Percentiles rank a stretch among this genome's conserved stretches.
phyloP scores from a whole-genome alignment of 257 asterid genomes.

The Nicotiana benthamiana region DNA sequence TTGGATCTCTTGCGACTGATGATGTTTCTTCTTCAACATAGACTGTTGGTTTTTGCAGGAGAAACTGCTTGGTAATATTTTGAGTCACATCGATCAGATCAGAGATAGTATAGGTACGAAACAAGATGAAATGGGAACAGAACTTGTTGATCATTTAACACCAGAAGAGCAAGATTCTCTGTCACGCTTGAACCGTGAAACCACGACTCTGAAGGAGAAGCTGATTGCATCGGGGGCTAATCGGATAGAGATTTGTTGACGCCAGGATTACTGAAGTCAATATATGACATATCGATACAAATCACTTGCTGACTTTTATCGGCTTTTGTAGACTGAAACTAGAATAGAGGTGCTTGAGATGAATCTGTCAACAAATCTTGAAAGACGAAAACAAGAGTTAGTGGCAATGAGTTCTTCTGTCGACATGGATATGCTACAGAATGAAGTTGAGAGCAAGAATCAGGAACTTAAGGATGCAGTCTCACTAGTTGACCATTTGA shows the following conservation, averaged over 20 bases:
- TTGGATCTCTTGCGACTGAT: background rate
- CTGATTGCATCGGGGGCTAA: conserved; percentile 58
- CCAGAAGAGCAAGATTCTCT: conserved; percentile 74
- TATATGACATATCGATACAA: background rate
- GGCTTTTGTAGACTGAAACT: conserved; percentile 64
- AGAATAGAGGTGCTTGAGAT: conserved; percentile 92
- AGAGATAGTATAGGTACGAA: conserved; percentile 72
- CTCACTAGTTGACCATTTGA: conserved; percentile 47
- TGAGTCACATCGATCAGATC: conserved; percentile 79
- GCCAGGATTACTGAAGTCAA: conserved; percentile 3
- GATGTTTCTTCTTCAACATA: background rate
- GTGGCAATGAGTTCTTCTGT: conserved; percentile 67
- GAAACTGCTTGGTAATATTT: conserved; percentile 65
- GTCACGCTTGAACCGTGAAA: conserved; percentile 84
- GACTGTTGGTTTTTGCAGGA: conserved; percentile 43
- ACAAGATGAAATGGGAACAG: conserved; percentile 88
- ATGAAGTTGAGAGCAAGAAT: conserved; percentile 69
- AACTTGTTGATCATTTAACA: conserved; percentile 96
- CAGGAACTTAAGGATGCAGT: conserved; percentile 72
- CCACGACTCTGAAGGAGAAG: conserved; percentile 68
- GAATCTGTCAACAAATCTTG: conserved; percentile 91
- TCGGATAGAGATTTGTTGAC: conserved; percentile 76
- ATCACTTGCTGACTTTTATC: background rate
- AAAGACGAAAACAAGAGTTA: conserved; percentile 87
- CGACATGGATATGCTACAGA: conserved; percentile 56